These are phyloP conservation scores for Parasitella parasitica DNA, from an alignment of 371 early-diverging fungal species.

Conservation along the genomic window DNA sequence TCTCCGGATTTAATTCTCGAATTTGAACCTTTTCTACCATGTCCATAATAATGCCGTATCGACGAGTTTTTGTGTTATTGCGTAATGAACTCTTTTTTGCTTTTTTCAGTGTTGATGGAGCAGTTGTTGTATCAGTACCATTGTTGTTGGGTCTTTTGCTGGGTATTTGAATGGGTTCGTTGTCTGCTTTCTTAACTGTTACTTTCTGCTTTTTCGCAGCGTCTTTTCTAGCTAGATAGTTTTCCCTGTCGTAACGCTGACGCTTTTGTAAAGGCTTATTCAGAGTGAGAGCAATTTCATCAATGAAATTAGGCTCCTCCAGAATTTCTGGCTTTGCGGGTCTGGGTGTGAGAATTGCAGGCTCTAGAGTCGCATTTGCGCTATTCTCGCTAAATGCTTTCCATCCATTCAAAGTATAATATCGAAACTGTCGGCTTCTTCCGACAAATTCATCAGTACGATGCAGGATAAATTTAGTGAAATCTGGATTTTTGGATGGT, in stretches of 20 bases:
- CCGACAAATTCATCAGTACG: constrained; percentile 3
- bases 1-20: neutral
- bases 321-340: neutral
- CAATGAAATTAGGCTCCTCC: neutral
- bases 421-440: constrained; percentile 5
- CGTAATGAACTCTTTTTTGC: neutral
- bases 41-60: constrained; percentile 4
- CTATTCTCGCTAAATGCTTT: neutral
- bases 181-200: neutral
- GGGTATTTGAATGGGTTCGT: neutral
- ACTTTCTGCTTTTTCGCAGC: neutral
- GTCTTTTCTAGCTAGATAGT: neutral
- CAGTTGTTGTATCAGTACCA: neutral
- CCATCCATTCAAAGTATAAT: constrained; percentile 8
- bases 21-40: constrained; percentile 14
- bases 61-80: constrained; percentile 5
- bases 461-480: neutral
- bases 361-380: neutral
- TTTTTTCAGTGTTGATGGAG: neutral
- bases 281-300: neutral
- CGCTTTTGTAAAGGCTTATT: neutral
- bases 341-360: neutral
- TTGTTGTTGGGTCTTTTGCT: neutral
- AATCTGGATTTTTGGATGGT: neutral
- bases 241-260: neutral